Evolutionary conservation across 176 grass and related monocot species (phyloP).

Genomic region (Carex cristatella): DNA sequence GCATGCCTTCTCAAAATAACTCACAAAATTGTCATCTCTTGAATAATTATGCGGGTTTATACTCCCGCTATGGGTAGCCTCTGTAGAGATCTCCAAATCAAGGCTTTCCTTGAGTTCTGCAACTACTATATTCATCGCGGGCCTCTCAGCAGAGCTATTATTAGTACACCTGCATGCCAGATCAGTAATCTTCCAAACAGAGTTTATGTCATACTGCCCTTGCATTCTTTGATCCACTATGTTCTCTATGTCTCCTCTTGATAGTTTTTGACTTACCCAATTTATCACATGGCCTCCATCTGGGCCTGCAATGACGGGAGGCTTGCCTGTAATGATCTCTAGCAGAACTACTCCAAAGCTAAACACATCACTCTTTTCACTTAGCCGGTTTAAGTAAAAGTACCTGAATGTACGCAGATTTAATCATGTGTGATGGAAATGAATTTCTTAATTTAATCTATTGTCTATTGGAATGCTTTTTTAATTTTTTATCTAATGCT

Average conservation of each 20-base stretch:
- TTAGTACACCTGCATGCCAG: slow-evolving; percentile 28
- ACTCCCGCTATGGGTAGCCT: neutral
- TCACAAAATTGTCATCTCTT: neutral
- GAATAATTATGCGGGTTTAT: neutral
- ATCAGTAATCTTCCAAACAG: slow-evolving; percentile 33
- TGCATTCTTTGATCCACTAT: slow-evolving; percentile 25
- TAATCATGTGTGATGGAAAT: neutral
- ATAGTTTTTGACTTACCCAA: slow-evolving; percentile 33
- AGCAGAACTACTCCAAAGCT: slow-evolving; percentile 46
- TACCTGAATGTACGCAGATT: slow-evolving; percentile 26
- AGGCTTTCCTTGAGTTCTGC: slow-evolving; percentile 27
- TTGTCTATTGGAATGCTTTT: too few relatives aligned
- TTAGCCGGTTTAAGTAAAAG: slow-evolving; percentile 17
- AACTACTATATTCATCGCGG: slow-evolving; percentile 21
- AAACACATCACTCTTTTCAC: slow-evolving; percentile 47
- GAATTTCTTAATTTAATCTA: too few relatives aligned
- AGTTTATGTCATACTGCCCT: slow-evolving; percentile 43
- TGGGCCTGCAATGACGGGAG: neutral
- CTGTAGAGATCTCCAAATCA: slow-evolving; percentile 16
- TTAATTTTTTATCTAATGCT: too few relatives aligned
- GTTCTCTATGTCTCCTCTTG: slow-evolving; percentile 40
- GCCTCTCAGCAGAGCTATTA: slow-evolving; percentile 1
- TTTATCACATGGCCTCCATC: slow-evolving; percentile 16
- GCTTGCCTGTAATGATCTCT: slow-evolving; percentile 38
- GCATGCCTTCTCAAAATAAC: neutral